Evolutionary conservation across 371 early-diverging fungal species (phyloP), one percentile per base, ranked within the genome.

Genomic region (Blakeslea trispora): DNA sequence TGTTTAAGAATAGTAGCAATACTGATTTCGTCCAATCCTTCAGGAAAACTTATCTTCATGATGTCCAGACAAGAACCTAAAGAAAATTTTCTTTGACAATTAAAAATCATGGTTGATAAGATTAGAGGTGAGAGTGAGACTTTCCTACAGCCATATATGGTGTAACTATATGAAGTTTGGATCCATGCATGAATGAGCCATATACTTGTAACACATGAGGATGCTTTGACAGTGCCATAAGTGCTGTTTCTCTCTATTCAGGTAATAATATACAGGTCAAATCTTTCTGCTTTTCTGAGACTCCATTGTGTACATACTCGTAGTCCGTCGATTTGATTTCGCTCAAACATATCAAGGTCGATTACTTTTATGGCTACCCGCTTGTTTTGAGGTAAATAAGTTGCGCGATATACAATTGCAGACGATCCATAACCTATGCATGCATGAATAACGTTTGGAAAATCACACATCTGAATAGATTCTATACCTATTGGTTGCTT

Each of bases 1-100:
- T 94, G 93, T 55, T 90, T 89, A 21, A 94, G 70, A 51, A 95
- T 92, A 17, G 90, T 87, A 18, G 91, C 91, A 51, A 93, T 90
- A 24, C 79, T 74, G 15, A 70, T 51, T 62, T 94, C 95, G 32
- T 94, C 95, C 40, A 94, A 74, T 0, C 95, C 95, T 43, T 90
- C 87, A 3, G 88, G 86, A 63, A 82, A 87, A 1, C 82, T 80
- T 9, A 83, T 83, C 63, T 90, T 91, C 86, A 94, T 90, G 49
- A 94, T 91, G 66, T 94, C 93, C 15, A 93, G 78, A 57, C 92
- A 89, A 7, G 92, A 91, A 13, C 92, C 74, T 68, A 52, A n/a
- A n/a, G n/a, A n/a, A n/a, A n/a, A n/a, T n/a, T n/a, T n/a, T n/a
- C n/a, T n/a, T n/a, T n/a, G n/a, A n/a, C n/a, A n/a, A n/a, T n/a